Base-by-base conservation (phyloP, 192 early-diverging fungal species). In the Gorgonomyces haynaldii region DNA sequence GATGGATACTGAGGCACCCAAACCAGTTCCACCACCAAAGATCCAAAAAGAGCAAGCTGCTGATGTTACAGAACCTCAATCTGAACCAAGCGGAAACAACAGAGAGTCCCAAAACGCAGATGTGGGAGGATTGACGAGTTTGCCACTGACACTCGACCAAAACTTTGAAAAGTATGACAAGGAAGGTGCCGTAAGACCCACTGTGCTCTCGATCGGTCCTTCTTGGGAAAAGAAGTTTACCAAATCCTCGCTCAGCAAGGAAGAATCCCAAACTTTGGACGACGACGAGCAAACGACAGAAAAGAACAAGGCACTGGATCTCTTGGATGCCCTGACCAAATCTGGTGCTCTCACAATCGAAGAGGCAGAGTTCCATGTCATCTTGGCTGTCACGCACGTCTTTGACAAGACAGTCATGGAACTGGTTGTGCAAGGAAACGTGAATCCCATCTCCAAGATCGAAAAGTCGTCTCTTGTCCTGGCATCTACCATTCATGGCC, bases 331-430 rank as follows among this genome's bases (percentile, higher is more conserved):
- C 2, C 36, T 59, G 10, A 42, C 52, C 4, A 37, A 37, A 36
- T 56, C 52, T 8, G 57, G 57, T 6, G 35, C 21, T 1, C 19
- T 57, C 10, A 15, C 22, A 22, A 23, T 59, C 1, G 2, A 42
- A 13, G 28, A 32, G 24, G 37, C 17, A 4, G 42, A 37, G 7
- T 5, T 61, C 20, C 58, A 61, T 42, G 45, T 61, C 35, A n/a
- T 61, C 2, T 13, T 60, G 3, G 58, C 26, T 4, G 44, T 28
- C 1, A 49, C 53, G 36, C 58, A 61, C 15, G 12, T 8, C 1
- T 61, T 61, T 61, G 58, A 53, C 19, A 21, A 57, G 26, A 49
- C 58, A 4, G 17, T 61, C 27, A 35, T 61, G 23, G 53, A 61
- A 5, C 42, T 39, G 13, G 30, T 61, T 16, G 28, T 61, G 21